phyloP scores from a whole-genome alignment of 2,329 filamentous ascomycete genomes.

The Hypoxylon sp. region DNA sequence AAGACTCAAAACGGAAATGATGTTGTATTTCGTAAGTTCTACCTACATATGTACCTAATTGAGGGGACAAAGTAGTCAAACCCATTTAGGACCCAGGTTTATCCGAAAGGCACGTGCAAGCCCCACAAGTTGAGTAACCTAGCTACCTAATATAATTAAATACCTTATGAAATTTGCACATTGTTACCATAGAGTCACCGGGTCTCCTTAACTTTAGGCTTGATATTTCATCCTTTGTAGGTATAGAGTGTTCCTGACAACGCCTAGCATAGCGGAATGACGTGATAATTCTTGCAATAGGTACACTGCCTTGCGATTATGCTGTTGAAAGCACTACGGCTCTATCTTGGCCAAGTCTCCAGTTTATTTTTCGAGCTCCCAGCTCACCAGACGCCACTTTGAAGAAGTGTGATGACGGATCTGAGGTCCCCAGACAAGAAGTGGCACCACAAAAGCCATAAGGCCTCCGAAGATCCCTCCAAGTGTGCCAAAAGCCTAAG shows the following conservation, averaged over 20 bases:
- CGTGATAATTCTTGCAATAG: neutral
- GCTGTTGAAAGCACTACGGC: neutral
- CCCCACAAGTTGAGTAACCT: too few species aligned
- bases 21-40: too few species aligned
- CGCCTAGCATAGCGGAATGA: neutral
- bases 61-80: too few species aligned
- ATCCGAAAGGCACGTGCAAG: too few species aligned
- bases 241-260: neutral
- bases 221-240: neutral
- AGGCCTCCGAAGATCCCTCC: conserved; percentile 28
- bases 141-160: too few species aligned
- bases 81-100: too few species aligned
- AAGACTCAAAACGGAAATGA: too few species aligned
- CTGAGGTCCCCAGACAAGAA: conserved; percentile 29
- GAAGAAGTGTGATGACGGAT: conserved; percentile 33
- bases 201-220: neutral
- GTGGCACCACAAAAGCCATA: conserved; percentile 15
- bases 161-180: too few species aligned
- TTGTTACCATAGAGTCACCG: neutral
- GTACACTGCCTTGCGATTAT: neutral
- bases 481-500: conserved; percentile 28
- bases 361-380: conserved; percentile 17
- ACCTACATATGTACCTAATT: too few species aligned
- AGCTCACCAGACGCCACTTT: conserved; percentile 29
- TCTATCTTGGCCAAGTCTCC: neutral